Base-by-base conservation (phyloP, 176 grass and related monocot species). In the Eleusine indica region DNA sequence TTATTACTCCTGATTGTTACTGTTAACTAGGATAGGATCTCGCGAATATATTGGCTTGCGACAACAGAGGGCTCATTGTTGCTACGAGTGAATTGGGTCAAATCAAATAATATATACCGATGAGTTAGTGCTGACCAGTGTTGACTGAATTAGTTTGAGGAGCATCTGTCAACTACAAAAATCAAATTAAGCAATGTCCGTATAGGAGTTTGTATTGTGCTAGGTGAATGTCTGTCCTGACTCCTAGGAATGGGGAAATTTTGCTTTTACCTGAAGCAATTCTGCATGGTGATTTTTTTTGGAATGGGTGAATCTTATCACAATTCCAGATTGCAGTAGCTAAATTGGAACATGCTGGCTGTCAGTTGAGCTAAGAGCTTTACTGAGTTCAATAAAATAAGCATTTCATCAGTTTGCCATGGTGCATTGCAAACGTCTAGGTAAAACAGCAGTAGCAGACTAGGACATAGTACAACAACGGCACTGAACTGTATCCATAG, bases 401-500 rank as follows among this genome's bases (percentile, higher is more conserved):
- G 51, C 4, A 39, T 14, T 3, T 8, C 66, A 11, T 12, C 1
- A 7, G 6, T 48, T 58, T 79, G 58, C 48, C 39, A 61, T 37
- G 62, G 21, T 57, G 48, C 48, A 74, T 22, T 42, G 67, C 67
- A 42, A 69, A 69, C 38, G 38, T 69, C 21, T 70, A 70, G 68
- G 8, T 71, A 44, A 71, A 71, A 46, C 19, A 22, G 3, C 11
- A 19, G 32, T 1, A 22, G 7, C 53, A 56, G 17, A 19, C 66
- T 9, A 69, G 67, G 9, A n/a, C 37, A 9, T 6, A 9, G 7
- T 41, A 38, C 1, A 17, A 17, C 25, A 25, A 25, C 25, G 25
- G 25, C 56, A 60, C 22, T 60, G 4, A 22, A n/a, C 8, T 43
- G 68, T 21, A 70, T 22, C 40, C 40, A 70, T 70, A 21, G 12